These are phyloP conservation scores for Penicillium oxalicum DNA, from an alignment of 2,329 filamentous ascomycete species.

Conservation along the genomic window DNA sequence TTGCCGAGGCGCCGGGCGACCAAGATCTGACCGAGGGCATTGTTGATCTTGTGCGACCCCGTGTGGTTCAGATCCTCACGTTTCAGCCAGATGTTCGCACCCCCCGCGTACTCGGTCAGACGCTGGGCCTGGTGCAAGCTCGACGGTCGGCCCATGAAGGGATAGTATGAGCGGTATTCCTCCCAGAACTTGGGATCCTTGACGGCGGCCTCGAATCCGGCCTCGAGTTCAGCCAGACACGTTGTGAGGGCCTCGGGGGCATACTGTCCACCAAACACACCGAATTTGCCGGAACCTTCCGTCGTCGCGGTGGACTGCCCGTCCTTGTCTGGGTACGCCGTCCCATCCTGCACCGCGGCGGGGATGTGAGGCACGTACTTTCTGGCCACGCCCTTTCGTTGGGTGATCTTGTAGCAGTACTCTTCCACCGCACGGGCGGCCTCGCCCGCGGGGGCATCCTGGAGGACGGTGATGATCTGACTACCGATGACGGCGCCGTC, in stretches of 20 bases:
- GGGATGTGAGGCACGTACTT: neutral
- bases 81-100: conserved; percentile 95
- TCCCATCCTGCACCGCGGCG: neutral
- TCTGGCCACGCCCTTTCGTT: neutral
- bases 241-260: conserved; percentile 96
- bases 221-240: conserved; percentile 78
- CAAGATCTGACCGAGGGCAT: conserved; percentile 85
- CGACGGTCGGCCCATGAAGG: conserved; percentile 88
- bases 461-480: conserved; percentile 76
- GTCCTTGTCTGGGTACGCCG: conserved; percentile 32
- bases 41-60: conserved; percentile 98
- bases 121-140: conserved; percentile 80
- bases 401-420: conserved; percentile 68
- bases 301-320: conserved; percentile 24
- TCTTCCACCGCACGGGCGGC: conserved; percentile 67
- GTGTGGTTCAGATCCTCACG: conserved; percentile 95
- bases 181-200: conserved; percentile 89
- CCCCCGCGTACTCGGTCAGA: conserved; percentile 77
- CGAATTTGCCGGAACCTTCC: conserved; percentile 54
- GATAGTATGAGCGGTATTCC: conserved; percentile 85
- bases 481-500: conserved; percentile 94
- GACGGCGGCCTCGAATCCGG: conserved; percentile 76
- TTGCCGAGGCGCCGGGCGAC: conserved; percentile 84
- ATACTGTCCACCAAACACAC: conserved; percentile 90
- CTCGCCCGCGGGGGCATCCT: conserved; percentile 57